Evolutionary conservation across 306 rosid species (phyloP), one percentile per base, ranked within the genome.

Genomic region (Prosopis cineraria): DNA sequence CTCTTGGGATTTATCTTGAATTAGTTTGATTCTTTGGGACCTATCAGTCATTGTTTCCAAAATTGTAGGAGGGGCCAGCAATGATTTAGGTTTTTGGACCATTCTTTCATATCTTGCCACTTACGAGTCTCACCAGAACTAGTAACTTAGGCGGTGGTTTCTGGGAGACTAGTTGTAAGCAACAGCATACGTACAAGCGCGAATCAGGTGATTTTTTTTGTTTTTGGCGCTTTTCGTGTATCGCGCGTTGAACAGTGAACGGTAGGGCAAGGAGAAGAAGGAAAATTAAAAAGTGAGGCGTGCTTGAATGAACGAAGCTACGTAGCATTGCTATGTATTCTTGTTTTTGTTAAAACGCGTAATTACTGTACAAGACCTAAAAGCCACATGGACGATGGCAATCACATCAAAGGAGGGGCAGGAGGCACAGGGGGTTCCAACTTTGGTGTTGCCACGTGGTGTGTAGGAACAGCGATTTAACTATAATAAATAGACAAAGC

Each of bases 401-500:
- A 58, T 27, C 36, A 13, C 65, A 58, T 58, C 65, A 11, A 27
- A 12, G 12, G 65, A 55, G 33, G 33, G 36, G 0, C 63, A 56
- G 12, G 33, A 24, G 7, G 17, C 30, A 56, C 33, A 40, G 25
- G 67, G 62, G 81, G 78, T 67, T 75, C 73, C 70, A 10, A 63
- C 68, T 29, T 55, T 62, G 65, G 8, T 0, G 8, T 50, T 74
- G 77, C 76, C 86, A 77, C 83, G 79, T 79, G 76, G 9, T 2
- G 5, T 58, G 20, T 27, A 68, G 60, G 60, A 56, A 65, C 74
- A 71, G 10, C 43, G 56, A 73, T 69, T 85, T 36, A 66, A 79
- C 50, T 41, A 60, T 59, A 50, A 53, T 79, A 70, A 86, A 84
- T 86, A 74, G 55, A 79, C 75, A 64, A 67, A 72, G 69, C 84